Evolutionary conservation across 768 basidiomycete species (phyloP).

Genomic region (Lentinula aciculospora): DNA sequence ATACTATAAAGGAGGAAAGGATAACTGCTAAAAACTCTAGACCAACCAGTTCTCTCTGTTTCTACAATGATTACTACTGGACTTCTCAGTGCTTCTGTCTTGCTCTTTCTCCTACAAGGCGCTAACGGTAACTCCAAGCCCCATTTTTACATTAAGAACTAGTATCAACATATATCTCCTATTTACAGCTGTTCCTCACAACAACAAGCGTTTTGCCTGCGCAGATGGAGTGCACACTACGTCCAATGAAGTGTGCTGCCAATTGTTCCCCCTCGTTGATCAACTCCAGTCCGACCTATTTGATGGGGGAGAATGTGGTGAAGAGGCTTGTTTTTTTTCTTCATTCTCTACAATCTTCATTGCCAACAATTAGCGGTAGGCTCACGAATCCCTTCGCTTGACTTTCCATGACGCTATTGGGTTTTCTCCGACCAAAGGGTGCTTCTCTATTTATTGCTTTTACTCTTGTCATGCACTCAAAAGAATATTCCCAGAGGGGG

Average conservation of each 20-base stretch:
- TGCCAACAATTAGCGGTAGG: conserved; percentile 10
- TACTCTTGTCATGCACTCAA: neutral
- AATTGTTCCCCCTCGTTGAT: conserved; percentile 19
- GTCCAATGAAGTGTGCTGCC: conserved; percentile 22
- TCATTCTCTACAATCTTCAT: neutral
- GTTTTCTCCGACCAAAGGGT: conserved; percentile 29
- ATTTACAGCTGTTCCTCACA: neutral
- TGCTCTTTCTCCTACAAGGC: neutral
- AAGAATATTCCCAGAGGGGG: conserved; percentile 12
- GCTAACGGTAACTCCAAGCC: neutral
- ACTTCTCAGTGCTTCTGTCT: neutral
- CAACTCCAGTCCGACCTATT: conserved; percentile 20
- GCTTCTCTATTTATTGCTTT: no score
- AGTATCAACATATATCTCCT: neutral
- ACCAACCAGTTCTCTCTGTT: neutral
- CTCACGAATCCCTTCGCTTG: conserved; percentile 25
- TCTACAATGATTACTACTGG: neutral
- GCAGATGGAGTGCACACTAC: conserved; percentile 22
- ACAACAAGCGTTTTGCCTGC: conserved; percentile 19
- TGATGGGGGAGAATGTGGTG: conserved; percentile 23
- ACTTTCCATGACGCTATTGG: conserved; percentile 42
- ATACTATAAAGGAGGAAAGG: neutral
- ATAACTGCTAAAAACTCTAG: neutral
- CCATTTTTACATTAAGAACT: no score
- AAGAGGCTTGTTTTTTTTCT: conserved; percentile 14